Evolutionary conservation across 768 basidiomycete species (phyloP).

Genomic region (Mycena crocata): DNA sequence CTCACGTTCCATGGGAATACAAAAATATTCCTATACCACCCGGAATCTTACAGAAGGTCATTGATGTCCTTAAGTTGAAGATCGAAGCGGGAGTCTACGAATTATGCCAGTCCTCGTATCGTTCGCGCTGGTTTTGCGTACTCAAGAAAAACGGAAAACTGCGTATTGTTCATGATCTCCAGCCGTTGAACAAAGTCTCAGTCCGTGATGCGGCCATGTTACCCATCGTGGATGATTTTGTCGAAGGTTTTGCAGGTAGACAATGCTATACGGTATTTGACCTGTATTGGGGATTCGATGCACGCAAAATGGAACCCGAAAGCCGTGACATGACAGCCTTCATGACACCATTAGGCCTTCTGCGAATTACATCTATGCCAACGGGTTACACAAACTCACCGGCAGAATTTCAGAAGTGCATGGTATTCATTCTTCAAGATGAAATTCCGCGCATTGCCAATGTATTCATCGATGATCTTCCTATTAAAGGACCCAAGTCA

Average conservation of each 20-base stretch:
- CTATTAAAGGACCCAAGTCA: conserved; percentile 40
- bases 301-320: conserved; percentile 21
- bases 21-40: conserved; percentile 38
- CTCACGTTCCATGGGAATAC: conserved; percentile 34
- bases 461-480: conserved; percentile 47
- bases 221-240: conserved; percentile 37
- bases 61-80: conserved; percentile 33
- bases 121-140: conserved; percentile 39
- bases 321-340: conserved; percentile 38
- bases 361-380: conserved; percentile 33
- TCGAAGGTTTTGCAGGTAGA: conserved; percentile 33
- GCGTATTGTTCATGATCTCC: conserved; percentile 39
- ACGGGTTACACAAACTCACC: conserved; percentile 38
- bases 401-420: conserved; percentile 36
- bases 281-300: conserved; percentile 35
- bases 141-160: conserved; percentile 40
- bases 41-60: no score
- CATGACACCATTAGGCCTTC: conserved; percentile 32
- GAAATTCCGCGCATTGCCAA: conserved; percentile 44
- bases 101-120: conserved; percentile 35
- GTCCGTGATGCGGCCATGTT: conserved; percentile 34
- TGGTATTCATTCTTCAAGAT: conserved; percentile 43
- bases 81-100: conserved; percentile 39
- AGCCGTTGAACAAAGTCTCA: conserved; percentile 35
- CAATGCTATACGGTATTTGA: conserved; percentile 32